Percentiles rank a stretch among this genome's conserved stretches.
Conservation (phyloP, 1,284 basidiomycete genomes). For the Ceratobasidium sp. region DNA sequence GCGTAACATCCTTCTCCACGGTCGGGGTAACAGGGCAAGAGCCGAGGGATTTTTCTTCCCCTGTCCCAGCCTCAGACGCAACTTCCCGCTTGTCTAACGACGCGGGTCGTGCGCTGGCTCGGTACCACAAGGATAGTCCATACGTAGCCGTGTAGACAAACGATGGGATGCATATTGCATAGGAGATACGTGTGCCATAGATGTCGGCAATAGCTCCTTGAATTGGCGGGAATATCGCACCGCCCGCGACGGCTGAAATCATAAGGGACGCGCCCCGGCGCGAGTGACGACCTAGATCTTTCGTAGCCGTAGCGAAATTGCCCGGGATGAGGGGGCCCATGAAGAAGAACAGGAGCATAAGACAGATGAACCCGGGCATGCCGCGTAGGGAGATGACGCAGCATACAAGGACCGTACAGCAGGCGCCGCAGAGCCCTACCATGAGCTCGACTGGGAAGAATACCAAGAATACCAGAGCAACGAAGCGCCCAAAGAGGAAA, state of each 20-base stretch:
- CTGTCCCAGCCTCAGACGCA: neutral
- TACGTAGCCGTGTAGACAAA: constrained; percentile 1
- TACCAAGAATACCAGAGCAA: constrained; percentile 60
- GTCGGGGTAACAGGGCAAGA: neutral
- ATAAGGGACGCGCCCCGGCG: constrained; percentile 60
- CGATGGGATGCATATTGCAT: neutral
- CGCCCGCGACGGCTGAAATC: constrained; percentile 61
- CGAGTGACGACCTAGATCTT: constrained; percentile 60
- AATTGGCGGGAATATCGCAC: constrained; percentile 63
- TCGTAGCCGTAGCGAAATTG: constrained; percentile 61
- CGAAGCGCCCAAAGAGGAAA: constrained; percentile 53
- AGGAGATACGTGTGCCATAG: neutral
- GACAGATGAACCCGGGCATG: constrained; percentile 58
- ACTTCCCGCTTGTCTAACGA: neutral
- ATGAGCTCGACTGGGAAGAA: constrained; percentile 46
- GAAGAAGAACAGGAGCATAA: constrained; percentile 65
- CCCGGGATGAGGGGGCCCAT: constrained; percentile 60
- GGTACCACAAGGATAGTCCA: neutral
- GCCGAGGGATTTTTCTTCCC: constrained; percentile 4
- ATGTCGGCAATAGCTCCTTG: constrained; percentile 62
- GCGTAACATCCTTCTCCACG: neutral
- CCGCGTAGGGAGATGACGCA: neutral
- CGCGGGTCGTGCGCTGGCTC: neutral
- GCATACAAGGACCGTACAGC: neutral
- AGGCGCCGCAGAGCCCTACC: neutral